These are phyloP conservation scores for Teratosphaeria nubilosa DNA, from an alignment of 2,329 filamentous ascomycete species.

Conservation along the genomic window DNA sequence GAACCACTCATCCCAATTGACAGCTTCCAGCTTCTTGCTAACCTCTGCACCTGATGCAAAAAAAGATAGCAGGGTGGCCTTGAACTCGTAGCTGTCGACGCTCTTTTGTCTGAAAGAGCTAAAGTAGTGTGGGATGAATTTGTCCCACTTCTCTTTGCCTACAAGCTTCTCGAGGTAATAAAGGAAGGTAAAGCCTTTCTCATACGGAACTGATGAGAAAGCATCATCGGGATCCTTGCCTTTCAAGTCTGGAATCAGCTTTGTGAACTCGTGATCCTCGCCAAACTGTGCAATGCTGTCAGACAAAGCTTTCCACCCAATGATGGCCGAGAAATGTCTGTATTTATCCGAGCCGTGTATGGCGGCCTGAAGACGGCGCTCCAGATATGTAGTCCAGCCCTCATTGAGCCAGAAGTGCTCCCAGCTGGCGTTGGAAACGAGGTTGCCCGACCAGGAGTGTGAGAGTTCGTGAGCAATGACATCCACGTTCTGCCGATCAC, in stretches of 20 bases:
- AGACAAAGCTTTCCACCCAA: constrained; percentile 83
- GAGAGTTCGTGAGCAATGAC: constrained; percentile 82
- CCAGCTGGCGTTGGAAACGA: constrained; percentile 70
- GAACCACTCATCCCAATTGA: constrained; percentile 88
- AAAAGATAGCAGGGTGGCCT: constrained; percentile 74
- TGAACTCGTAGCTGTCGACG: constrained; percentile 90
- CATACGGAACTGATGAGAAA: constrained; percentile 86
- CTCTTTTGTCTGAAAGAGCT: constrained; percentile 74
- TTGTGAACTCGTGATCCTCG: constrained; percentile 82
- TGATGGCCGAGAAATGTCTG: constrained; percentile 89
- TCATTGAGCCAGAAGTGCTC: constrained; percentile 65
- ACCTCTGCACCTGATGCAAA: constrained; percentile 59
- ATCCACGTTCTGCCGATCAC: constrained; percentile 74
- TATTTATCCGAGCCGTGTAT: constrained; percentile 71
- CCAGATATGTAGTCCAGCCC: constrained; percentile 92
- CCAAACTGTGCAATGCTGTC: constrained; percentile 73
- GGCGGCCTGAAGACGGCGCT: constrained; percentile 67
- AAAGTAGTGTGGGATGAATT: constrained; percentile 94
- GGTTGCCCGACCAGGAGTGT: constrained; percentile 79
- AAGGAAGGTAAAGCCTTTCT: constrained; percentile 92
- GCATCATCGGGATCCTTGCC: constrained; percentile 92
- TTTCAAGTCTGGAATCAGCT: constrained; percentile 76
- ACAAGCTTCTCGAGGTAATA: constrained; percentile 82
- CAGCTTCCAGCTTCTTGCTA: constrained; percentile 52
- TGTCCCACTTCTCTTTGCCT: constrained; percentile 79